Evolutionary conservation across 2,329 filamentous ascomycete genomes (phyloP).

Genomic region (Pezicula carpinea): DNA sequence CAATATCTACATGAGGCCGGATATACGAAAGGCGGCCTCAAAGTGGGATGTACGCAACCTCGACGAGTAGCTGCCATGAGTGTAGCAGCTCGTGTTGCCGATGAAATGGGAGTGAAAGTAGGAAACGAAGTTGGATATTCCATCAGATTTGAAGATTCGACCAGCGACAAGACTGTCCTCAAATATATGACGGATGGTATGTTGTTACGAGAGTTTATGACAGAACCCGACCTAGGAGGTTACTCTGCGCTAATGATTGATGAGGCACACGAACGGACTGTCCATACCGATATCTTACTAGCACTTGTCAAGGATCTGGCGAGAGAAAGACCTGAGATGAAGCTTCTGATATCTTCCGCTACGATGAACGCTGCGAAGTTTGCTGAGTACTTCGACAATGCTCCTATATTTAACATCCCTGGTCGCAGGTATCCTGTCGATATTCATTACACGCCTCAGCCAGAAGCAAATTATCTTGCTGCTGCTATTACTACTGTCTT

Average conservation of each 20-base stretch:
- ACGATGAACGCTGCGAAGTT: conserved; percentile 95
- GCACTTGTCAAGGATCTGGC: conserved; percentile 86
- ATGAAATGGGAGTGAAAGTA: conserved; percentile 86
- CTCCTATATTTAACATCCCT: conserved; percentile 91
- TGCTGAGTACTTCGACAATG: conserved; percentile 83
- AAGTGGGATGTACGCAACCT: conserved; percentile 90
- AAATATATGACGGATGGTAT: conserved; percentile 99
- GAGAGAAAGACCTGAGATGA: conserved; percentile 76
- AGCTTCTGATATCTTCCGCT: conserved; percentile 86
- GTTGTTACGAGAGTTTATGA: conserved; percentile 84
- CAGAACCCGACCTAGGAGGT: conserved; percentile 74
- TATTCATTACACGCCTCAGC: conserved; percentile 83
- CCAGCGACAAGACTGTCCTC: conserved; percentile 82
- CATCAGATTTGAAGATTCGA: conserved; percentile 91
- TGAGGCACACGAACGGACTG: conserved; percentile 90
- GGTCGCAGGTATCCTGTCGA: conserved; percentile 86
- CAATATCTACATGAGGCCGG: conserved; percentile 92
- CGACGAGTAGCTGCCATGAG: conserved; percentile 96
- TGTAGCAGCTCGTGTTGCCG: conserved; percentile 90
- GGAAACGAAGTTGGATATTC: conserved; percentile 92
- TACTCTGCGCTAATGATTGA: conserved; percentile 95
- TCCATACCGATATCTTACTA: conserved; percentile 86
- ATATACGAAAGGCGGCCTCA: conserved; percentile 77
- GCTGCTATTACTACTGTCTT: conserved; percentile 92
- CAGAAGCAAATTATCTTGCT: conserved; percentile 89